These are phyloP conservation scores for Apophysomyces trapeziformis DNA, from an alignment of 371 early-diverging fungal genomes.

Conservation along the genomic window DNA sequence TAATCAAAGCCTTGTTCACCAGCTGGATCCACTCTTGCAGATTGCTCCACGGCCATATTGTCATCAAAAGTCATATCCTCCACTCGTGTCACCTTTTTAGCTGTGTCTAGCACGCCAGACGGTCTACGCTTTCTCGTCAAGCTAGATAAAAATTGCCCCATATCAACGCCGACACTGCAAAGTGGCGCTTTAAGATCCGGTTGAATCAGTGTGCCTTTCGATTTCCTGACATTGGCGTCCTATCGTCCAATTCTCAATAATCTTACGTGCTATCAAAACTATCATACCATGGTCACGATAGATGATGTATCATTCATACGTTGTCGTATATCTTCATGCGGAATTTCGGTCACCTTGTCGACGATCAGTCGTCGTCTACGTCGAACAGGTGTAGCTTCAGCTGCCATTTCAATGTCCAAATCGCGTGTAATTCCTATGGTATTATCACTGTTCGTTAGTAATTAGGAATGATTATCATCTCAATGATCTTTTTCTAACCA, in stretches of 20 bases:
- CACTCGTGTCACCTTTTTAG: background rate
- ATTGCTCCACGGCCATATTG: background rate
- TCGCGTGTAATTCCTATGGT: conserved; percentile 41
- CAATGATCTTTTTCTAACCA: conserved; percentile 9
- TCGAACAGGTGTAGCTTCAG: conserved; percentile 21
- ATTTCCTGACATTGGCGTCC: conserved; percentile 11
- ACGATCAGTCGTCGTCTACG: conserved; percentile 66
- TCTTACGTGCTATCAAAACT: background rate
- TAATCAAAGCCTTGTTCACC: conserved; percentile 15
- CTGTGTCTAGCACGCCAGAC: background rate
- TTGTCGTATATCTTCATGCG: conserved; percentile 53
- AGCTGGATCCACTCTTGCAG: conserved; percentile 1
- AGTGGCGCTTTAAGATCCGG: background rate
- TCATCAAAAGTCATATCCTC: background rate
- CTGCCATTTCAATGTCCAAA: conserved; percentile 19
- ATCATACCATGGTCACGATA: conserved; percentile 33
- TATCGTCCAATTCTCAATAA: background rate
- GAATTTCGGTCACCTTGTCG: conserved; percentile 74
- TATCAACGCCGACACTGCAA: background rate
- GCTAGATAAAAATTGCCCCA: background rate
- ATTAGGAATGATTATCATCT: too few species aligned
- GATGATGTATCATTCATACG: conserved; percentile 56
- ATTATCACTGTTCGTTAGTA: too few species aligned
- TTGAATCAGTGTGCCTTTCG: background rate
- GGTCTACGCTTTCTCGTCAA: background rate